Base-by-base conservation (phyloP, 306 rosid species). In the Aeschynomene evenia region DNA sequence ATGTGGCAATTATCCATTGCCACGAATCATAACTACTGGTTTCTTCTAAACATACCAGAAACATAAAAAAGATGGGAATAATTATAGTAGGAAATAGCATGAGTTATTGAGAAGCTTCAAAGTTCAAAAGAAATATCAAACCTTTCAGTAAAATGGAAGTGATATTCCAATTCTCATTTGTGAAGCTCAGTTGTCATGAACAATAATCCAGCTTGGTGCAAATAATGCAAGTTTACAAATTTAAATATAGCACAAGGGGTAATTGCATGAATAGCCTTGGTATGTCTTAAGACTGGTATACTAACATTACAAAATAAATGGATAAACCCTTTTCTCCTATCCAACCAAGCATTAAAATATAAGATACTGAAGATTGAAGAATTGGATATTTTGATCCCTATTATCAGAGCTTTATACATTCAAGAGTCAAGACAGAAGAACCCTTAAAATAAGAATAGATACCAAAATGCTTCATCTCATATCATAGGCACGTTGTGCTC, bases 381-480 rank as follows among this genome's bases (percentile, higher is more conserved):
- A 66, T 33, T 66, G 72, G 33, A 67, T 15, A 66, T 29, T 29
- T 51, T 68, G 63, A 52, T 68, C 14, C 68, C 22, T 39, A 51
- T 6, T 51, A 14, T 51, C 50, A 36, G 63, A 68, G 6, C 6
- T 68, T 52, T n/a, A 52, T 36, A 10, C 12, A 53, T 36, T 52
- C 49, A 68, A 53, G 52, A 53, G 51, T n/a, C n/a, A n/a, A n/a
- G n/a, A n/a, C n/a, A n/a, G n/a, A n/a, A 52, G 43, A 10, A 34
- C 11, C 63, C 24, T 36, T 36, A 61, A 68, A 68, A 22, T 20
- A 52, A 52, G 53, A 36, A 68, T 13, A 34, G 18, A 53, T 53
- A 36, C 21, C 34, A 36, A 22, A 4, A 37, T 52, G 23, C 62
- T 68, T 67, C 50, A 67, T 67, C 53, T 34, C 39, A 53, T 52